Conservation (phyloP, 75 land plant genomes). For the Selaginella moellendorffii region DNA sequence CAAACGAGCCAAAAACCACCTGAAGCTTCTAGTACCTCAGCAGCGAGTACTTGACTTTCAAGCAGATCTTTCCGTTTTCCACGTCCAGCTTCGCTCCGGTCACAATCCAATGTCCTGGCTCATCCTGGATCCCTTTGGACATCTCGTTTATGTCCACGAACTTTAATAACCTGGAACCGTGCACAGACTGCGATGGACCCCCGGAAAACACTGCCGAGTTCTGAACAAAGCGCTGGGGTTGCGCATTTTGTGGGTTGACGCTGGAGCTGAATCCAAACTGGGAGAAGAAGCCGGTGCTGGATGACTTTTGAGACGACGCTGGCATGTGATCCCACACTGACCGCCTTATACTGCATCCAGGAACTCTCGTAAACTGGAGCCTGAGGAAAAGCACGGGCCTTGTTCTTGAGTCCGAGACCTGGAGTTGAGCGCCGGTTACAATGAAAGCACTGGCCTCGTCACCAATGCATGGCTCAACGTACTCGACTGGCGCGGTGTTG, state of each 20-base stretch:
- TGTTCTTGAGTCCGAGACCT: slow-evolving; percentile 15
- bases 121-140: not conserved
- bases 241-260: not conserved
- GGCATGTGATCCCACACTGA: slow-evolving; percentile 72
- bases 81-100: not conserved
- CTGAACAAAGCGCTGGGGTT: not conserved
- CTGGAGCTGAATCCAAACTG: not conserved
- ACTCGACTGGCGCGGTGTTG: slow-evolving; percentile 64
- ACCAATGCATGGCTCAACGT: slow-evolving; percentile 29
- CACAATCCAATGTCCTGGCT: not conserved
- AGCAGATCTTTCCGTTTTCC: not conserved
- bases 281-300: slow-evolving; percentile 38
- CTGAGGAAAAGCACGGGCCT: slow-evolving; percentile 65
- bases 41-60: not conserved
- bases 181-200: not conserved
- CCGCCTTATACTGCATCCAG: slow-evolving; percentile 66
- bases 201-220: not conserved
- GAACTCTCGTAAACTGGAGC: slow-evolving; percentile 62
- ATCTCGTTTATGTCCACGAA: not conserved
- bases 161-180: not conserved
- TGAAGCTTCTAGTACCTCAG: not conserved
- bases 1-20: too few relatives aligned
- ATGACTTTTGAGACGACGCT: slow-evolving; percentile 22
- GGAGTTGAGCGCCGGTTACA: slow-evolving; percentile 83
- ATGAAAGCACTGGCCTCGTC: slow-evolving; percentile 63